Base-by-base conservation (phyloP, 139 green algal genomes). In the Tetradesmus obliquus region DNA sequence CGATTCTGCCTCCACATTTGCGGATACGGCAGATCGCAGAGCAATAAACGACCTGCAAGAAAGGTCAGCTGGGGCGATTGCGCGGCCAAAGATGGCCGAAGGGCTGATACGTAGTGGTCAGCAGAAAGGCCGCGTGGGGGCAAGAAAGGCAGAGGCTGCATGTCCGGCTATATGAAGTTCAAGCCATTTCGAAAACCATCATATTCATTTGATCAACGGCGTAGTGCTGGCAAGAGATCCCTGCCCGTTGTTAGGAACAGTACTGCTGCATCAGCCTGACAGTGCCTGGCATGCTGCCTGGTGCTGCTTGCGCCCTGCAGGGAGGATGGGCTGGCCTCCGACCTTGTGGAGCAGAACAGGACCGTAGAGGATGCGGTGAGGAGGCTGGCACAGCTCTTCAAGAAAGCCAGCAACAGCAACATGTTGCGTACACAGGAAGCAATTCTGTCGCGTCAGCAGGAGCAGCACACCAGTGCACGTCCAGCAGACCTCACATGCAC, bases 341-440 rank as follows among this genome's bases (percentile, higher is more conserved):
- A 88, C 58, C 58, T 88, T 6, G 15, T 58, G 13, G 84, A 88
- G 10, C 58, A 76, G 58, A 88, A 58, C 58, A 55, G 84, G 15
- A 88, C n/a, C 3, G 5, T 88, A 57, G 84, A 88, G 12, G 84
- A 88, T 58, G 84, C 84, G 57, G 84, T 88, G 58, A 79, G 81
- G 32, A 45, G 32, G 32, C 32, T 45, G 32, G 32, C 32, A 45
- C 32, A 45, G 32, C 32, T 45, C 32, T 45, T 45, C 32, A 45
- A 45, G 32, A 45, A 45, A 45, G 32, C 32, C 32, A 45, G 32
- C 32, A 45, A 45, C 32, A 45, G 32, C 32, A 45, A 45, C 32
- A 45, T 45, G 32, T 45, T 45, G 74, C 74, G n/a, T 17, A 22
- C n/a, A 82, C 3, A 20, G 2, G 72, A 7, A 45, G 72, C 60